These are phyloP conservation scores for Paracamarosporium sp. DNA, from an alignment of 2,329 filamentous ascomycete genomes.

Conservation along the genomic window DNA sequence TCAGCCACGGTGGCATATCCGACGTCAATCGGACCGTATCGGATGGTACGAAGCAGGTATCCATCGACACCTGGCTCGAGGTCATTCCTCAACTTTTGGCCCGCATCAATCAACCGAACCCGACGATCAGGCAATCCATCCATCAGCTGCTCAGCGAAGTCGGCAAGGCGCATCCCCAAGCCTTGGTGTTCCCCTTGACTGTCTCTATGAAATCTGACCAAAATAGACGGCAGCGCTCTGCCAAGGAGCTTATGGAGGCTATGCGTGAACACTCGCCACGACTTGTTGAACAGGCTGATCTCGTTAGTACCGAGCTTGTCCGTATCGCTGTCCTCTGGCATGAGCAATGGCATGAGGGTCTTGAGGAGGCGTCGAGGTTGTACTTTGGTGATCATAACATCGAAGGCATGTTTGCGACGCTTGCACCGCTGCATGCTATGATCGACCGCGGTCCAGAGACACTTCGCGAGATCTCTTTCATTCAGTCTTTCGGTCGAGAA, in stretches of 20 bases:
- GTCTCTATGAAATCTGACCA: constrained; percentile 98
- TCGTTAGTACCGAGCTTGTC: constrained; percentile 95
- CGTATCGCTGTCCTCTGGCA: constrained; percentile 98
- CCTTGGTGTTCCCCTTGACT: constrained; percentile 93
- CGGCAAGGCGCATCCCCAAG: constrained; percentile 92
- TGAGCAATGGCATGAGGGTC: constrained; percentile 96
- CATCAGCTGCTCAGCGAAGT: constrained; percentile 93
- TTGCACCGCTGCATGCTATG: constrained; percentile 89
- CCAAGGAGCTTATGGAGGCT: constrained; percentile 93
- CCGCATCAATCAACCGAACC: constrained; percentile 94
- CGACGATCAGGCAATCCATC: constrained; percentile 84
- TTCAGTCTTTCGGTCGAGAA: constrained; percentile 95
- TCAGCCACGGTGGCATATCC: constrained; percentile 84
- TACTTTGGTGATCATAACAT: constrained; percentile 99
- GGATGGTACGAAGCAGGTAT: constrained; percentile 89
- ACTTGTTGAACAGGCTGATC: constrained; percentile 92
- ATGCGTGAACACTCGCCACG: constrained; percentile 94
- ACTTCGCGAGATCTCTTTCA: constrained; percentile 93
- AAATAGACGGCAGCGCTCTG: constrained; percentile 82
- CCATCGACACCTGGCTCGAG: constrained; percentile 97
- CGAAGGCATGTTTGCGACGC: constrained; percentile 92
- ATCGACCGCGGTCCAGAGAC: constrained; percentile 92
- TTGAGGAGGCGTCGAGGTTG: constrained; percentile 93
- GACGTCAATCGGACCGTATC: constrained; percentile 90
- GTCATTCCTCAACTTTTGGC: constrained; percentile 98